A percentile compares a stretch with the other conserved stretches of the same genome.
phyloP scores from a whole-genome alignment of 176 grass and related monocot species.

The Tuctoria greenei region DNA sequence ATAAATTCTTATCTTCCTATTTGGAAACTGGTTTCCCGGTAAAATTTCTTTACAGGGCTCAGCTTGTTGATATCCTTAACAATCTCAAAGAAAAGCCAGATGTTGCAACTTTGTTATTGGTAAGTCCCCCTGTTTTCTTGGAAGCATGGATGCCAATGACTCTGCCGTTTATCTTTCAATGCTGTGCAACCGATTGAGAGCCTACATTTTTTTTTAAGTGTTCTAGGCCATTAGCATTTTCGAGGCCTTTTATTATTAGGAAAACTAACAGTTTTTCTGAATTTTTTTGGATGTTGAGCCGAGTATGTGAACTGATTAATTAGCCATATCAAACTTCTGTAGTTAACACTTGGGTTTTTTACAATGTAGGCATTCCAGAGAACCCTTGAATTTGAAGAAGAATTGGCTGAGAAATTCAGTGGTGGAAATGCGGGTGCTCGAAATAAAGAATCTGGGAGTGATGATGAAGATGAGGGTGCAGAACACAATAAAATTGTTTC shows the following conservation, averaged over 20 bases:
- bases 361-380: conserved; percentile 78
- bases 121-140: conserved; percentile 47
- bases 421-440: conserved; percentile 63
- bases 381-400: conserved; percentile 99
- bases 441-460: conserved; percentile 63
- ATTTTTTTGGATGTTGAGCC: conserved; percentile 1
- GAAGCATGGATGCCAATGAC: conserved; percentile 16
- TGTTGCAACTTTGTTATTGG: conserved; percentile 90
- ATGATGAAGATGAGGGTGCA: conserved; percentile 68
- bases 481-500: conserved; percentile 78
- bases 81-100: conserved; percentile 98
- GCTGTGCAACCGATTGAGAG: conserved; percentile 9
- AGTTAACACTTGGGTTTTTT: conserved; percentile 16
- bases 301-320: conserved; percentile 14
- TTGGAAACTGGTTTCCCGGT: neutral
- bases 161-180: conserved; percentile 24
- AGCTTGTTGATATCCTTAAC: conserved; percentile 94
- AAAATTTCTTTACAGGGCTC: conserved; percentile 60
- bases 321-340: conserved; percentile 16
- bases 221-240: neutral
- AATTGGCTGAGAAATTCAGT: conserved; percentile 95
- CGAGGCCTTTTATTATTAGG: neutral
- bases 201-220: neutral
- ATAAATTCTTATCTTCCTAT: conserved; percentile 9
- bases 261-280: neutral